Evolutionary conservation across 495 filamentous ascomycete genomes (phyloP), one percentile per base, ranked within the genome.

Genomic region (Penicillium lividum): DNA sequence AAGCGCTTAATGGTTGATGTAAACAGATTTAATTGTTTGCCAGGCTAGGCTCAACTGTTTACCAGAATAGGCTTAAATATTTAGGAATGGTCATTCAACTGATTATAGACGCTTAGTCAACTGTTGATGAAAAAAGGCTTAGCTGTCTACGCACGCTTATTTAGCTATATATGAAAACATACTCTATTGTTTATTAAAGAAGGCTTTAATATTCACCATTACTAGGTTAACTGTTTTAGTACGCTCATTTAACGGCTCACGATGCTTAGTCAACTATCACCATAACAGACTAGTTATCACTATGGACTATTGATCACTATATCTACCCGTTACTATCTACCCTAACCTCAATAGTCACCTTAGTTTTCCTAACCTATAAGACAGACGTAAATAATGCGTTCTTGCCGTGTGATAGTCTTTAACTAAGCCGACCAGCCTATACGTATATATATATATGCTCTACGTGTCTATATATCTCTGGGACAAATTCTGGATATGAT

Each of bases 341-440:
- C 11, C 36, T 5, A 40, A 40, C 36, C 36, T 40, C 10, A 40
- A 40, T n/a, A 40, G 36, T 40, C 11, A 40, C n/a, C 36, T n/a
- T 5, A n/a, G 36, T 15, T 40, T 40, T 40, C 36, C 36, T 40
- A 5, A 40, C 36, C 36, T 40, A 3, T 40, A 13, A 40, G 36
- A 40, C 10, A 40, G 36, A 40, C 36, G 36, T 40, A 13, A 40
- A 40, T n/a, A 40, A 40, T 40, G 11, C 36, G 22, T 48, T 48
- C 25, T 48, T 48, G 45, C 45, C 45, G 45, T 48, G 7, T 48
- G 27, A 29, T 48, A 9, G 45, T 48, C 45, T 48, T 48, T 48
- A 27, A 29, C 27, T 9, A 27, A 48, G 45, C 45, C 45, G 27
- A 48, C 27, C 22, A 48, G 45, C 45, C 45, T 48, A 9, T 2